A percentile compares a stretch with the other conserved stretches of the same genome.
Evolutionary conservation across 345 rosid genomes (phyloP).

Genomic region (Moricandia arvensis): DNA sequence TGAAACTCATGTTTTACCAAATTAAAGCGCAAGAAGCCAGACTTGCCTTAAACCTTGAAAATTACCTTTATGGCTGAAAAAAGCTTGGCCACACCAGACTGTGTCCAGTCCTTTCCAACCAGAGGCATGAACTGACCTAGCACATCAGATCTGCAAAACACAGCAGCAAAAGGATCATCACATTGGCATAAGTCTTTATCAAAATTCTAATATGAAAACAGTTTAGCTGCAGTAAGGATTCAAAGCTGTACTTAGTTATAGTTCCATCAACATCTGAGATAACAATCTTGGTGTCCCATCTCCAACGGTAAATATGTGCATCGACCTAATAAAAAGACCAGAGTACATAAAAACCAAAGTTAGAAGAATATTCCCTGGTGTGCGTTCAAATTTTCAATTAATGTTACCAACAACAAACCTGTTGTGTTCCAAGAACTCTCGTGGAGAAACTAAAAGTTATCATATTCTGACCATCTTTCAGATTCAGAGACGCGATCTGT

Average conservation of each 20-base stretch:
- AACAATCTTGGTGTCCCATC: constrained; percentile 87
- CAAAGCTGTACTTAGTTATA: constrained; percentile 69
- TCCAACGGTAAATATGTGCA: constrained; percentile 92
- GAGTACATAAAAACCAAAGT: constrained; percentile 4
- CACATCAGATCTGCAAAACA: constrained; percentile 82
- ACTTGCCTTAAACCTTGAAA: constrained; percentile 8
- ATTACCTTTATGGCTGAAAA: constrained; percentile 86
- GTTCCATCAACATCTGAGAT: constrained; percentile 98
- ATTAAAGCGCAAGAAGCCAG: not conserved
- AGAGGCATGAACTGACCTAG: constrained; percentile 97
- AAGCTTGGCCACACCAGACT: constrained; percentile 91
- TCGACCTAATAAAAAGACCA: constrained; percentile 62
- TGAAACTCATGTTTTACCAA: not conserved
- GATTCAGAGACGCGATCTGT: constrained; percentile 82
- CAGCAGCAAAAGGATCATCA: constrained; percentile 10
- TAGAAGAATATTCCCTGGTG: not conserved
- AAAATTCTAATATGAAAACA: constrained; percentile 1
- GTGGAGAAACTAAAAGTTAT: constrained; percentile 86
- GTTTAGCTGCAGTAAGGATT: not conserved
- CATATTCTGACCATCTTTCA: constrained; percentile 86
- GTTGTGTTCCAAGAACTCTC: constrained; percentile 83
- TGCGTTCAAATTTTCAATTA: constrained; percentile 2
- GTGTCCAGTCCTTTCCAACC: constrained; percentile 97
- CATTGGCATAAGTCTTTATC: not conserved
- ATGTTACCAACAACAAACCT: constrained; percentile 48